Evolutionary conservation across 2,329 filamentous ascomycete genomes (phyloP).

Genomic region (Dothiorella sarmentorum): DNA sequence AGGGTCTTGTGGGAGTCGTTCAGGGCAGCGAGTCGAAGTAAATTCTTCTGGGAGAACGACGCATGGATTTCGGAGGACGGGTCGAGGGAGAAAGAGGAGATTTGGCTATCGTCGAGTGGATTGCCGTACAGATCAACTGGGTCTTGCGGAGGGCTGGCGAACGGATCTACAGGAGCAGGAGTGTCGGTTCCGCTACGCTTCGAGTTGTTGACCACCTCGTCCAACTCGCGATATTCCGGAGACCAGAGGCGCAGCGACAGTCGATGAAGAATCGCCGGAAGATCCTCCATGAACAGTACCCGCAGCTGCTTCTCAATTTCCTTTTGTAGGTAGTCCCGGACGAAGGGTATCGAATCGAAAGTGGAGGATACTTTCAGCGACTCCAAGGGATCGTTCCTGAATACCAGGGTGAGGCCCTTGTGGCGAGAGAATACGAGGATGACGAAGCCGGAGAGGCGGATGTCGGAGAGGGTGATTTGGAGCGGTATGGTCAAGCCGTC

Average conservation of each 20-base stretch:
- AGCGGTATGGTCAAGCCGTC: conserved; percentile 95
- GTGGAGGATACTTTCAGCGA: conserved; percentile 98
- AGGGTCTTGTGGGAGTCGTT: conserved; percentile 87
- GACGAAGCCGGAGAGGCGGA: conserved; percentile 93
- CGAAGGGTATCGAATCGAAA: conserved; percentile 98
- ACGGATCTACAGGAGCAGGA: conserved; percentile 68
- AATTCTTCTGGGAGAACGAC: conserved; percentile 91
- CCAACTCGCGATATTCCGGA: conserved; percentile 73
- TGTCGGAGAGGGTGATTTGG: conserved; percentile 92
- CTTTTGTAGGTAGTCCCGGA: conserved; percentile 92
- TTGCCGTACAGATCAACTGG: conserved; percentile 79
- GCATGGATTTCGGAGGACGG: conserved; percentile 78
- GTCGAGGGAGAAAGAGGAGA: conserved; percentile 75
- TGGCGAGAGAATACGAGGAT: conserved; percentile 97
- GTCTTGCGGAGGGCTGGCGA: conserved; percentile 75
- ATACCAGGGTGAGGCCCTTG: conserved; percentile 94
- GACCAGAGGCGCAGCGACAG: conserved; percentile 86
- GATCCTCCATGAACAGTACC: conserved; percentile 94
- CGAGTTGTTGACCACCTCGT: conserved; percentile 49
- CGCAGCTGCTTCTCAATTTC: conserved; percentile 93
- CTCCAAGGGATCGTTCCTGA: conserved; percentile 95
- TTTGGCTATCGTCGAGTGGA: conserved; percentile 68
- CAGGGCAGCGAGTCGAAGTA: conserved; percentile 76
- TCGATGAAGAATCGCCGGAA: conserved; percentile 93
- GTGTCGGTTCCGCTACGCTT: conserved; percentile 39